Evolutionary conservation across 495 filamentous ascomycete genomes (phyloP), one percentile per base, ranked within the genome.

Genomic region (Penicillium pancosmium): DNA sequence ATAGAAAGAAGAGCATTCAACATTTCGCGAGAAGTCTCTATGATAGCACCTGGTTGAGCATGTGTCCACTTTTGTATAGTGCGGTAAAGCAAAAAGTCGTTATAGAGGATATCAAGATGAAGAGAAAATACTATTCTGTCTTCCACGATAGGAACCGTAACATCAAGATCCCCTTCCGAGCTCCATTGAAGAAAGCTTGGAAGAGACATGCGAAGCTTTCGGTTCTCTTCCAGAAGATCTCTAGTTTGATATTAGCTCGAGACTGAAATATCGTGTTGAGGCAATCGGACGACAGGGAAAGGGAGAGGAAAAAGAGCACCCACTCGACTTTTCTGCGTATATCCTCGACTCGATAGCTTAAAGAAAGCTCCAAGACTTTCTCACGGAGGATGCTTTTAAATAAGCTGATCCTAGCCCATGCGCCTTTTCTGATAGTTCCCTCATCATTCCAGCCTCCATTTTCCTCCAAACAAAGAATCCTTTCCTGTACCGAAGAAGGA

Each of bases 321-420:
- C 51, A 72, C 68, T 62, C 41, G 5, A 72, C 63, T 51, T 48
- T 61, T 11, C 54, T 43, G 19, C 61, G 53, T 10, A 74, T 19
- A 33, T 67, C 59, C 6, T 69, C 68, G 0, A 59, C 53, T 2
- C 56, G 50, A 25, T 66, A 66, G 12, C 79, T 75, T 0, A 86
- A 64, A 18, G 82, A 81, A 9, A 86, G 71, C 54, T 84, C 77
- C 15, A 87, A 68, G 16, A 86, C 77, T 33, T 82, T 80, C 54
- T 87, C 85, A 1, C 77, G 70, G 2, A 83, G 62, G 6, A 71
- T 61, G 6, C 74, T 68, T n/a, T 78, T 68, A 2, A 78, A 64
- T n/a, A 78, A 63, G 44, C 72, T 72, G 5, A 77, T 74, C 8
- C 84, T 74, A 21, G 56, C 50, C 71, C 63, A 60, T 49, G 71